Base-by-base conservation (phyloP, 1,139 yeast genomes). In the Arxiozyma bovina region DNA sequence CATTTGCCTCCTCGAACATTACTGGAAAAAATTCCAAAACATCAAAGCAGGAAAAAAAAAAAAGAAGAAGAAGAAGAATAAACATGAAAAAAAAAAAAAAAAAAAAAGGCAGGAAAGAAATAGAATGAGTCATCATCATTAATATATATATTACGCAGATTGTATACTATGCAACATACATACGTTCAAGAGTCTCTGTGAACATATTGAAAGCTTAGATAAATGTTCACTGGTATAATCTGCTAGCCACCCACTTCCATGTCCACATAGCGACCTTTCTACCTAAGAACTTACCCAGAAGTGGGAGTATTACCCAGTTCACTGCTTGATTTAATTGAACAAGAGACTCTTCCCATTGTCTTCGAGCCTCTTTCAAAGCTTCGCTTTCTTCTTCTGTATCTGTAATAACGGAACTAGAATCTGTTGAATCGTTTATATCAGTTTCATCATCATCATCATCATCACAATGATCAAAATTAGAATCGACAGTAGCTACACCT, bases 291-390 rank as follows among this genome's bases (percentile, higher is more conserved):
- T 80, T 82, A 15, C 88, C 88, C 21, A 81, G 60, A 58, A 82
- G 67, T 1, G 88, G 88, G 55, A 82, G 72, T 44, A 82, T 60
- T 5, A 83, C 77, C 67, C 80, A 73, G 58, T 77, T 77, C 48
- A 82, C 66, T 51, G 82, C 73, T 43, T 77, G 77, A 46, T 73
- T 74, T 56, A 83, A 65, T 64, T 82, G 87, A 53, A 72, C 72
- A 56, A 82, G 62, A 55, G 83, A 80, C 61, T 81, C 84, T 51
- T 82, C 85, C 87, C 87, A 83, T 59, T 83, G 86, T 59, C 78
- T 77, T 61, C 81, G 83, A 1, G 84, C 82, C 42, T 67, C 67
- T 30, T 58, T 51, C 48, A 67, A 54, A 49, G 58, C 60, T 15
- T 34, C 18, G 27, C 44, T 43, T n/a, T 22, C 22, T 17, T 40